Evolutionary conservation across 768 basidiomycete genomes (phyloP).

Genomic region (Psilocybe subaeruginosa): DNA sequence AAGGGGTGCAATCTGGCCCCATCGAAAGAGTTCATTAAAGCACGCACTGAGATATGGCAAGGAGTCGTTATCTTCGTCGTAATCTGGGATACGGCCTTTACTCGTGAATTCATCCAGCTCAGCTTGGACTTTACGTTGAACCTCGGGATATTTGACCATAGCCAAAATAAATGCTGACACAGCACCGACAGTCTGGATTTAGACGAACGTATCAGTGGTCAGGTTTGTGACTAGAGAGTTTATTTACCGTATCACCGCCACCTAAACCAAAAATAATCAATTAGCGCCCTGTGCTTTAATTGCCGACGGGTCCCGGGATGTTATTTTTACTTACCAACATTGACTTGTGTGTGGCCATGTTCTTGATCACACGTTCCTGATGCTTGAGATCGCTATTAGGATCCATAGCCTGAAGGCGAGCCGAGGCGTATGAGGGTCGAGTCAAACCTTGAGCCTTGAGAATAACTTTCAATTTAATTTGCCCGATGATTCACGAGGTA

Average conservation of each 20-base stretch:
- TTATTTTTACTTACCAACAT: neutral
- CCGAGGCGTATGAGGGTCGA: conserved; percentile 2
- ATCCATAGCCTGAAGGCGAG: conserved; percentile 1
- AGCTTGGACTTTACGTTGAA: conserved; percentile 6
- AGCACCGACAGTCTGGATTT: neutral
- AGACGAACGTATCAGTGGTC: no score
- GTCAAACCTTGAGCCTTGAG: neutral
- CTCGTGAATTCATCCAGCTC: neutral
- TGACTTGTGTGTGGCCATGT: neutral
- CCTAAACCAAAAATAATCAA: neutral
- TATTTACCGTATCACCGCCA: neutral
- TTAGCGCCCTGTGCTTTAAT: neutral
- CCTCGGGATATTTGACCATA: conserved; percentile 8
- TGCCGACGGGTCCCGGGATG: no score
- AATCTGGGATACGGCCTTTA: neutral
- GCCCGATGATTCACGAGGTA: neutral
- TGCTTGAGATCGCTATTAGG: neutral
- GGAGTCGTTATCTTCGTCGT: conserved; percentile 5
- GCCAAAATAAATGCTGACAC: neutral
- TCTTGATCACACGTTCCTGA: conserved; percentile 1
- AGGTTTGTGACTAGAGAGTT: neutral
- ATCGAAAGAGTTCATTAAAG: conserved; percentile 6
- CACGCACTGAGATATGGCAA: conserved; percentile 5
- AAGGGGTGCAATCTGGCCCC: conserved; percentile 9
- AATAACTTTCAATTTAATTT: neutral